Conservation (phyloP, 441 rosid genomes). For the Populus hybrid region DNA sequence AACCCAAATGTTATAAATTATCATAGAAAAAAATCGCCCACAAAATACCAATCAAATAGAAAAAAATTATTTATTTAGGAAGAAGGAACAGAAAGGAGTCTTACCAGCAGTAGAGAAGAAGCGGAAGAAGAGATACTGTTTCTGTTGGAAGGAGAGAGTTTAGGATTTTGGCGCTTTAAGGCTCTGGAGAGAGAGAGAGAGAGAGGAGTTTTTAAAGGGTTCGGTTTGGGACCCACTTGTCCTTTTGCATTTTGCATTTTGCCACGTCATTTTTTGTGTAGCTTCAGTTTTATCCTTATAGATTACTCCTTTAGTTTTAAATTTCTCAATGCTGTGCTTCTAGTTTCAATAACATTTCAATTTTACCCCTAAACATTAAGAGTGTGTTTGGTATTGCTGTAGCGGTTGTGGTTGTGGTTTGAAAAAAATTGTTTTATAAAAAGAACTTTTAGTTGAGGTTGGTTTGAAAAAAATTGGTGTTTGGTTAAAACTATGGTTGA, state of each 20-base stretch:
- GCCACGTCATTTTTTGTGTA: not conserved
- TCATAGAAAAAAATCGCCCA: not conserved
- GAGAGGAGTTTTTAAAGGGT: conserved; percentile 19
- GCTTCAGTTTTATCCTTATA: not conserved
- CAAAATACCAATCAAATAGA: not conserved
- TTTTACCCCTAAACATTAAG: not conserved
- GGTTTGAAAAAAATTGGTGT: too few relatives aligned
- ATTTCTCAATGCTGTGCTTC: not conserved
- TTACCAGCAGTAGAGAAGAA: conserved; percentile 1
- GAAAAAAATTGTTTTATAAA: too few relatives aligned
- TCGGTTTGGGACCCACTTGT: conserved; percentile 16
- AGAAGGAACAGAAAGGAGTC: not conserved
- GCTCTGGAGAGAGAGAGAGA: not conserved
- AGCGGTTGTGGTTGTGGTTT: too few relatives aligned
- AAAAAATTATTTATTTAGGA: too few relatives aligned
- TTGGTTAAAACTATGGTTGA: too few relatives aligned
- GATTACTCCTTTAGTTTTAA: not conserved
- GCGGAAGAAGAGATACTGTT: not conserved
- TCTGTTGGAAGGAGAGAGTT: not conserved
- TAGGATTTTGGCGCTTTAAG: conserved; percentile 16
- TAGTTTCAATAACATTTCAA: too few relatives aligned
- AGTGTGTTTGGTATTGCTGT: too few relatives aligned
- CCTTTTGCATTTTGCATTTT: not conserved
- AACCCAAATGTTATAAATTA: not conserved
- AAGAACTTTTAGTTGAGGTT: too few relatives aligned